Conservation (phyloP, 768 basidiomycete genomes). For the Boletus pseudo-olivaceus region DNA sequence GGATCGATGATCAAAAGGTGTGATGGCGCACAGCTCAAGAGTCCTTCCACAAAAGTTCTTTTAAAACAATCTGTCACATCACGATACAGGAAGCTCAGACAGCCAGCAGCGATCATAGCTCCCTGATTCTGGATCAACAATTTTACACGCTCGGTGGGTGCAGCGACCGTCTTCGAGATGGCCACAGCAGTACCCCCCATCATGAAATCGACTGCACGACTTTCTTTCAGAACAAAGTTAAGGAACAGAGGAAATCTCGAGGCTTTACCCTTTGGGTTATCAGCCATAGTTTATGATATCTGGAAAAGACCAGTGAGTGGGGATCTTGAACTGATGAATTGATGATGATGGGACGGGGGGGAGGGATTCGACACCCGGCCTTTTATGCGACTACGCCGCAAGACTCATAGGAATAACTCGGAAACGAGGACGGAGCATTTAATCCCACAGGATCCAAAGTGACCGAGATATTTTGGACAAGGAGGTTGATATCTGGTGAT, state of each 20-base stretch:
- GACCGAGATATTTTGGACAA: background rate
- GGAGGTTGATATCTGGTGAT: background rate
- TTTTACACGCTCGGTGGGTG: conserved; percentile 41
- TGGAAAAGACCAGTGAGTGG: conserved; percentile 15
- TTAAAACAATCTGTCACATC: conserved; percentile 37
- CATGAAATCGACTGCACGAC: conserved; percentile 32
- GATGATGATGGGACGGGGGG: background rate
- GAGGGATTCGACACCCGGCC: too few relatives aligned
- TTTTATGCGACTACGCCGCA: conserved; percentile 9
- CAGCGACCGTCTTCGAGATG: conserved; percentile 39
- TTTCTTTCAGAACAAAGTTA: conserved; percentile 1
- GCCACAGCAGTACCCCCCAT: conserved; percentile 35
- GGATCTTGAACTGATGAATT: conserved; percentile 2
- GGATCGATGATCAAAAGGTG: background rate
- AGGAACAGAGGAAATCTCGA: background rate
- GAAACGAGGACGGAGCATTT: background rate
- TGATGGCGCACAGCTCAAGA: conserved; percentile 31
- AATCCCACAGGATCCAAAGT: background rate
- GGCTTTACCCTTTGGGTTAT: background rate
- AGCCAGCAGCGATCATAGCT: conserved; percentile 35
- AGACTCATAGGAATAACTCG: conserved; percentile 14
- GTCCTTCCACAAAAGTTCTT: conserved; percentile 34
- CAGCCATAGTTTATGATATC: conserved; percentile 2
- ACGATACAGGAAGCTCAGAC: conserved; percentile 35
- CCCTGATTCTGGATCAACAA: conserved; percentile 40